Percentiles rank a stretch among this genome's conserved stretches.
Evolutionary conservation across 306 rosid genomes (phyloP).

Genomic region (Lathyrus tuberosus): DNA sequence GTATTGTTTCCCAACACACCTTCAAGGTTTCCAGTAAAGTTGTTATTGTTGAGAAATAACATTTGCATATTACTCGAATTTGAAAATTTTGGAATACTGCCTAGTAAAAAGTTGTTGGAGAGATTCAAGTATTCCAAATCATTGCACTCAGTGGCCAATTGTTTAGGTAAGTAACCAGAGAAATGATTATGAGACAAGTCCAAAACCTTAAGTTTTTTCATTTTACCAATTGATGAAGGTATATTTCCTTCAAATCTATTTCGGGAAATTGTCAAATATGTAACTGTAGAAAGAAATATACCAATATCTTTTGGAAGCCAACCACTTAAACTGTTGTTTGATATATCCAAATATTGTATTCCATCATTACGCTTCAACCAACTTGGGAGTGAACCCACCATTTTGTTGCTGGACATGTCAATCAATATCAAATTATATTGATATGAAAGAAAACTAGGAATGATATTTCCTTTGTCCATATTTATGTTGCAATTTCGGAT

Average conservation of each 20-base stretch:
- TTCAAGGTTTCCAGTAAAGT: slow-evolving; percentile 3
- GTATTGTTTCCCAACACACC: background rate
- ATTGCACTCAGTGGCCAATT: background rate
- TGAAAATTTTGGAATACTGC: background rate
- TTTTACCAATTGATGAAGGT: background rate
- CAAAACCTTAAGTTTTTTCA: accelerated
- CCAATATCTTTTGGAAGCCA: background rate
- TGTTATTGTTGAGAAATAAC: background rate
- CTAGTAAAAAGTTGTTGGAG: slow-evolving; percentile 32
- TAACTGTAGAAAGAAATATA: background rate
- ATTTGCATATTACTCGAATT: accelerated
- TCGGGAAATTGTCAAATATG: background rate
- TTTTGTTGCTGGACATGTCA: background rate
- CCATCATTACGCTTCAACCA: background rate
- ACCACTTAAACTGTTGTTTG: background rate
- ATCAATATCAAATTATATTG: slow-evolving; percentile 22
- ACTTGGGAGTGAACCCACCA: background rate
- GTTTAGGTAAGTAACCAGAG: slow-evolving; percentile 17
- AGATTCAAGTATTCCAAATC: accelerated
- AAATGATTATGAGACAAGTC: slow-evolving; percentile 38
- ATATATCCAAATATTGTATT: background rate
- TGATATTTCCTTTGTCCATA: background rate
- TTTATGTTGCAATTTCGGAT: slow-evolving; percentile 36
- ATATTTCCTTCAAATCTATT: background rate
- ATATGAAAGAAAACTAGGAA: slow-evolving; percentile 38